These are phyloP conservation scores for Sporothrix globosa DNA, from an alignment of 2,329 filamentous ascomycete species.

Conservation along the genomic window DNA sequence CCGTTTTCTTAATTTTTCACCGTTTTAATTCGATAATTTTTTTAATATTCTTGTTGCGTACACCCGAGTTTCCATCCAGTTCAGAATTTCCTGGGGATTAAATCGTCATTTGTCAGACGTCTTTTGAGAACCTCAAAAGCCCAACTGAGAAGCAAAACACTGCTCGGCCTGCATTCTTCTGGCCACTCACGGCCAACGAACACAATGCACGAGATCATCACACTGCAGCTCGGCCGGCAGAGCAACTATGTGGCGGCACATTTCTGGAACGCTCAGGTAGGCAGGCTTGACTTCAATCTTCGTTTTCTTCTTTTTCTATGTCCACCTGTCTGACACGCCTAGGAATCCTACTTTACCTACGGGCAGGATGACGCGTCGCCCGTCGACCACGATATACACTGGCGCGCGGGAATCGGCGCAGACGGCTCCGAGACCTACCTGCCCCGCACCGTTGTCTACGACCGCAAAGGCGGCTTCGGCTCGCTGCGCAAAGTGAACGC, in stretches of 20 bases:
- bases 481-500: conserved; percentile 85
- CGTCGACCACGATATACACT: conserved; percentile 85
- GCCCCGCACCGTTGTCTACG: conserved; percentile 89
- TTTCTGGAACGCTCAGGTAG: conserved; percentile 93
- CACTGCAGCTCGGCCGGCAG: conserved; percentile 87
- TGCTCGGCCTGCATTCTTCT: not conserved
- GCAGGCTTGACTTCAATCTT: not conserved
- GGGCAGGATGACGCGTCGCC: conserved; percentile 65
- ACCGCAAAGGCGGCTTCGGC: conserved; percentile 91
- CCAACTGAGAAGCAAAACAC: too few relatives aligned
- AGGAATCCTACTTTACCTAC: conserved; percentile 99
- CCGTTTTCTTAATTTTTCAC: not conserved
- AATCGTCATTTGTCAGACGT: conserved; percentile 4
- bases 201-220: conserved; percentile 90
- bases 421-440: conserved; percentile 91
- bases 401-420: conserved; percentile 77
- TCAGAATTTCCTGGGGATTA: not conserved
- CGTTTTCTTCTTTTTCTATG: not conserved
- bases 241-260: conserved; percentile 94
- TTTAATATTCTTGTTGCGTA: not conserved
- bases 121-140: not conserved
- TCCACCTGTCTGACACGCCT: not conserved
- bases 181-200: not conserved
- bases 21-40: not conserved
- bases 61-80: not conserved